A percentile compares a stretch with the other conserved stretches of the same genome.
Evolutionary conservation across 2,329 filamentous ascomycete species (phyloP).

Genomic region (Bipolaris bicolor): DNA sequence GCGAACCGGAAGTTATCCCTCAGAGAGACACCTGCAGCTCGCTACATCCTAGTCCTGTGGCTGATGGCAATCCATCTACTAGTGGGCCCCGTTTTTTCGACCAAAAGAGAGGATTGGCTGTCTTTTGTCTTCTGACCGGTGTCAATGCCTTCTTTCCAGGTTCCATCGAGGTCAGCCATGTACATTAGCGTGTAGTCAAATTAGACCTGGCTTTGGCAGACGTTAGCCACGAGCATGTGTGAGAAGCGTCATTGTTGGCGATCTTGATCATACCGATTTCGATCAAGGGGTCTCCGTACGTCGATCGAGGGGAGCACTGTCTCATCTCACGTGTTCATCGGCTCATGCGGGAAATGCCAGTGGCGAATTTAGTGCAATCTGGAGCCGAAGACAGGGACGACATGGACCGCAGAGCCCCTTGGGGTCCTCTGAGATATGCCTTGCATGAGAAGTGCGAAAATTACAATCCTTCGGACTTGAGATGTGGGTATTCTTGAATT

Average conservation of each 20-base stretch:
- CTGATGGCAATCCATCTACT: background rate
- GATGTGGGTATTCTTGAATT: background rate
- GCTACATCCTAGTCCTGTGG: background rate
- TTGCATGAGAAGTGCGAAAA: background rate
- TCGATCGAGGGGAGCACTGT: background rate
- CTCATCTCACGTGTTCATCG: background rate
- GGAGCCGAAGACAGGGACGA: no score
- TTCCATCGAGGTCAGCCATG: background rate
- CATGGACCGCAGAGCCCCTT: background rate
- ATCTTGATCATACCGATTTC: background rate
- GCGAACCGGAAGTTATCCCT: conserved; percentile 1
- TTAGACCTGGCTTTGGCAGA: background rate
- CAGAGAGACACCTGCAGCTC: conserved; percentile 7
- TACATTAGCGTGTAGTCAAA: conserved; percentile 8
- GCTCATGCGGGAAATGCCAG: background rate
- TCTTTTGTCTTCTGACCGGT: conserved; percentile 3
- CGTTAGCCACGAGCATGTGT: background rate
- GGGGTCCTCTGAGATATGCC: background rate
- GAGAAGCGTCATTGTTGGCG: background rate
- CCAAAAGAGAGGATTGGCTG: conserved; percentile 1
- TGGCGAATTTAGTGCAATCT: background rate
- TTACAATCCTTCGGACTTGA: background rate
- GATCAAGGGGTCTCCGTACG: background rate
- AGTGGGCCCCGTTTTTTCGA: background rate
- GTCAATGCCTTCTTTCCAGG: conserved; percentile 7